Base-by-base conservation (phyloP, 169 alveolate genomes). In the Miamiensis avidus region DNA sequence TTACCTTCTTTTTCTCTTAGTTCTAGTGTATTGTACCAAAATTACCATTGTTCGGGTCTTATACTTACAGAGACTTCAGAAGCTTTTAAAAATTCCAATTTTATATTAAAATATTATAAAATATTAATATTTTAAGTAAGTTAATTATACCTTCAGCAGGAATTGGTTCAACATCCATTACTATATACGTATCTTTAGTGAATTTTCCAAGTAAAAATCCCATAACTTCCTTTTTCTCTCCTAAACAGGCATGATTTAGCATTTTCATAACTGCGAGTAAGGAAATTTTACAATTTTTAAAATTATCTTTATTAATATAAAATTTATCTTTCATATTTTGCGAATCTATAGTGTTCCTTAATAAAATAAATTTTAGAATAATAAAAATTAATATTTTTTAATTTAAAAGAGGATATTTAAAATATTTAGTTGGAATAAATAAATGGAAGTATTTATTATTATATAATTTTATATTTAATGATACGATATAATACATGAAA, bases 201-300 rank as follows among this genome's bases (percentile, higher is more conserved):
- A 93, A 94, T 90, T 96, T 96, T 34, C 99, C 99, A 82, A 94
- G 96, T 96, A 96, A 93, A n/a, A 97, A 90, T 29, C 99, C 99
- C 99, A 97, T 97, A 65, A 97, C 97, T 75, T 97, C 98, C 65
- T 94, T 85, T 31, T 89, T 90, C 1, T 96, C 98, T 31, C 98
- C 98, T 76, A 92, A 75, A 82, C 93, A 89, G 31, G 98, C 97
- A 84, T 97, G 99, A 92, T 93, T 94, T 74, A 97, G 94, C 96
- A 97, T 96, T 86, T 97, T 96, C 33, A 96, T 88, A 65, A 96
- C 91, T 1, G 99, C 98, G 73, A 93, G 90, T 4, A 96, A 93
- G 11, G 97, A 92, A 15, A 95, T 91, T 87, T 92, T 89, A 76
- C 94, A 97, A 64, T 82, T 89, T 86, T 91, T 86, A 78, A 94